Evolutionary conservation across 1,284 basidiomycete genomes (phyloP).

Genomic region (Polyporus tsugae): DNA sequence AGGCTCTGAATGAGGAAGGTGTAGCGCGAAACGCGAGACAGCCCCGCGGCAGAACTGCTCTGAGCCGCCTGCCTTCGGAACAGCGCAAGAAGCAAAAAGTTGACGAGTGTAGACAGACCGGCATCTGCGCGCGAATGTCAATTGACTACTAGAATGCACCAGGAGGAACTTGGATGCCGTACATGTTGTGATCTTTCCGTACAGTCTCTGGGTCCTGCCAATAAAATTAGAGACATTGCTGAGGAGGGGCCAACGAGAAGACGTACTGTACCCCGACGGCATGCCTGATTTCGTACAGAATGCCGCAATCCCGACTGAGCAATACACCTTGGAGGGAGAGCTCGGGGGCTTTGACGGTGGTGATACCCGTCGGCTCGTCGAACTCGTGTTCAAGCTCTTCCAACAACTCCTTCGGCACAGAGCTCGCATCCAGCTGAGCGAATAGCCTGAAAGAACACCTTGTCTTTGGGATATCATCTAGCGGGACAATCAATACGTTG

Average conservation of each 20-base stretch:
- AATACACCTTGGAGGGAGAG: slow-evolving; percentile 69
- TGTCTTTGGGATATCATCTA: slow-evolving; percentile 59
- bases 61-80: slow-evolving; percentile 77
- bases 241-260: slow-evolving; percentile 2
- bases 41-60: slow-evolving; percentile 80
- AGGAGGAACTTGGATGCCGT: slow-evolving; percentile 46
- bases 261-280: slow-evolving; percentile 73
- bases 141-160: neutral
- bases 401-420: slow-evolving; percentile 62
- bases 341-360: slow-evolving; percentile 62
- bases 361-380: slow-evolving; percentile 74
- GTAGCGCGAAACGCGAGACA: slow-evolving; percentile 84
- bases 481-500: neutral
- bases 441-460: slow-evolving; percentile 72
- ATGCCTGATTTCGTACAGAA: slow-evolving; percentile 71
- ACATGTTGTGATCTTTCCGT: slow-evolving; percentile 86
- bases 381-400: slow-evolving; percentile 75
- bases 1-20: slow-evolving; percentile 80
- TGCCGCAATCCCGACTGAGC: slow-evolving; percentile 81
- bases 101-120: slow-evolving; percentile 70
- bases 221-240: neutral
- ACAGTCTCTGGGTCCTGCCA: slow-evolving; percentile 67
- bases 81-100: slow-evolving; percentile 72
- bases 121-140: slow-evolving; percentile 61
- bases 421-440: slow-evolving; percentile 64